Percentiles rank a stretch among this genome's conserved stretches.
Conservation (phyloP, 768 basidiomycete genomes). For the Naganishia vaughanmartiniae region DNA sequence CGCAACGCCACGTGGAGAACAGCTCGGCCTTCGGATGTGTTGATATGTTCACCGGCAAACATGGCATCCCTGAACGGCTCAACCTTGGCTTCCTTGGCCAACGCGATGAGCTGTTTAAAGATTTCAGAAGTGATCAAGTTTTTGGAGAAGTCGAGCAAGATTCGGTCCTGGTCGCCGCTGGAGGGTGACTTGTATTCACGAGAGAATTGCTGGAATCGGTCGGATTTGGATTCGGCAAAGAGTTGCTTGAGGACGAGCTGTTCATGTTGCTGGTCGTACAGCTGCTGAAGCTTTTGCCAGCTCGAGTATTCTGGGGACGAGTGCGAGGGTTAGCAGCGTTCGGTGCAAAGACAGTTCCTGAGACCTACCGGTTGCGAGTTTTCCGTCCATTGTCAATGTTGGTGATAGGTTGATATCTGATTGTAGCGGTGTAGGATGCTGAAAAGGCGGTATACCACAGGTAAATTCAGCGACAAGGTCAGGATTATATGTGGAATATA, state of each 20-base stretch:
- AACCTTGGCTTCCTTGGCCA: conserved; percentile 81
- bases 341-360: background rate
- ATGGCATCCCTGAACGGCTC: conserved; percentile 84
- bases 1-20: conserved; percentile 93
- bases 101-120: conserved; percentile 69
- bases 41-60: conserved; percentile 95
- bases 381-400: conserved; percentile 44
- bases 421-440: background rate
- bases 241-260: conserved; percentile 85
- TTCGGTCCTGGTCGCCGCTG: conserved; percentile 61
- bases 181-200: conserved; percentile 65
- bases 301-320: conserved; percentile 68
- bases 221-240: conserved; percentile 74
- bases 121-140: conserved; percentile 87
- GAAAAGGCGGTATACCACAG: background rate
- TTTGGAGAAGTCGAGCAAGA: conserved; percentile 96
- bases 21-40: conserved; percentile 95
- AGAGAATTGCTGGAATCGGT: conserved; percentile 74
- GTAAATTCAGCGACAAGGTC: background rate
- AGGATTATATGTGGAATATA: background rate
- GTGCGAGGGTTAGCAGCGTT: background rate
- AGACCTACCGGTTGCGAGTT: conserved; percentile 45
- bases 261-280: conserved; percentile 69
- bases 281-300: conserved; percentile 85
- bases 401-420: background rate